Evolutionary conservation across 306 rosid species (phyloP).

Genomic region (Pueraria montana): DNA sequence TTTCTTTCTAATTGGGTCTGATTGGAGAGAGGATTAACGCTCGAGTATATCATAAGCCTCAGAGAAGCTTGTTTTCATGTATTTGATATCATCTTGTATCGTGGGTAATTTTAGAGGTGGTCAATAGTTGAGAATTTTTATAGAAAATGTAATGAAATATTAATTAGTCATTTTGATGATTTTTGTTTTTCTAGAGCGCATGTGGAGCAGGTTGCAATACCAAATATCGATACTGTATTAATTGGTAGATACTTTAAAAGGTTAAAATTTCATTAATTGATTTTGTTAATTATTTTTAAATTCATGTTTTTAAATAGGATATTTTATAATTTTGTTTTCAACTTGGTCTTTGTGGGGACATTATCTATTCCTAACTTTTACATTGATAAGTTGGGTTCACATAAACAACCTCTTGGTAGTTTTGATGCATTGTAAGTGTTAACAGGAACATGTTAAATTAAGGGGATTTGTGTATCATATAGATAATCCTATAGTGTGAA

Average conservation of each 20-base stretch:
- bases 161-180: constrained; percentile 47
- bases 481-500: background rate
- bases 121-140: constrained; percentile 49
- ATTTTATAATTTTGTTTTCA: background rate
- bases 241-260: background rate
- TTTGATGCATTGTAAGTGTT: background rate
- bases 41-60: constrained; percentile 52
- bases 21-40: constrained; percentile 45
- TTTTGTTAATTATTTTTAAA: background rate
- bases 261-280: background rate
- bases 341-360: background rate
- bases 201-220: constrained; percentile 29
- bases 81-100: constrained; percentile 34
- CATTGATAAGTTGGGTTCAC: background rate
- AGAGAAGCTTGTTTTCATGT: constrained; percentile 10
- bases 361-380: background rate
- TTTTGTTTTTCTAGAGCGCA: constrained; percentile 35
- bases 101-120: constrained; percentile 51
- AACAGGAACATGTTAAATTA: background rate
- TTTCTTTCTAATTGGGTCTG: constrained; percentile 50
- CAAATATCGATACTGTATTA: background rate
- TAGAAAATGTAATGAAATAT: constrained; percentile 52
- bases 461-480: background rate
- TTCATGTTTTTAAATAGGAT: background rate
- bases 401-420: too few relatives aligned